Base-by-base conservation (phyloP, 768 basidiomycete species). In the Grammothele lineata region DNA sequence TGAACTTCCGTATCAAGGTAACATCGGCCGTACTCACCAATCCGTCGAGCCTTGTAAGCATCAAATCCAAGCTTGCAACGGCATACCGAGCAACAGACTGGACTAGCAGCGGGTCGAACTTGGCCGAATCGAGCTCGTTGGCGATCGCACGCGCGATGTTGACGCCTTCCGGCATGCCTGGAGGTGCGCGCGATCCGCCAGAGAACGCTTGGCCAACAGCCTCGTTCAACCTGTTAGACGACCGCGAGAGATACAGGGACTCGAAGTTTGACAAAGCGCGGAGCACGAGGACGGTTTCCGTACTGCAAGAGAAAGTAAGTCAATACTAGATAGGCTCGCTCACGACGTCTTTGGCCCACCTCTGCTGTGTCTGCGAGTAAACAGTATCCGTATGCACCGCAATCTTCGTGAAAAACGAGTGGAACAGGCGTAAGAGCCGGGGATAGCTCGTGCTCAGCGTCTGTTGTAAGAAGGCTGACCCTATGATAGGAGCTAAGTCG, bases 351-450 rank as follows among this genome's bases (percentile, higher is more conserved):
- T 30, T 7, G 27, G n/a, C 51, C 9, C 15, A 89, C 92, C 90
- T 92, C 68, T 99, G 96, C 40, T 87, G 77, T 0, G 79, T 74
- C 43, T 84, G 80, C 0, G 81, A 84, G 62, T 98, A 98, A 5
- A 89, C 71, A 0, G 96, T 98, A 60, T 98, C 95, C 1, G 96
- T 96, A 61, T 97, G 90, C 10, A 95, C 87, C 2, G 92, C 83
- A 43, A 98, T 92, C 63, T 93, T 93, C 24, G 87, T 82, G 62
- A 99, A 99, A 69, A 99, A 96, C 33, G 93, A 92, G 45, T 99
- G 96, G 67, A 99, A 94, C 2, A 97, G 75, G 9, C 96, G 79
- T 8, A 99, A 64, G 3, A 99, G 72, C 40, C 80, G 79, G 3
- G 94, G 92, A 66, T 98, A 98, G 15, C 89, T 87, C 2, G 81